Evolutionary conservation across 306 rosid genomes (phyloP).

Genomic region (Sindora glabra): DNA sequence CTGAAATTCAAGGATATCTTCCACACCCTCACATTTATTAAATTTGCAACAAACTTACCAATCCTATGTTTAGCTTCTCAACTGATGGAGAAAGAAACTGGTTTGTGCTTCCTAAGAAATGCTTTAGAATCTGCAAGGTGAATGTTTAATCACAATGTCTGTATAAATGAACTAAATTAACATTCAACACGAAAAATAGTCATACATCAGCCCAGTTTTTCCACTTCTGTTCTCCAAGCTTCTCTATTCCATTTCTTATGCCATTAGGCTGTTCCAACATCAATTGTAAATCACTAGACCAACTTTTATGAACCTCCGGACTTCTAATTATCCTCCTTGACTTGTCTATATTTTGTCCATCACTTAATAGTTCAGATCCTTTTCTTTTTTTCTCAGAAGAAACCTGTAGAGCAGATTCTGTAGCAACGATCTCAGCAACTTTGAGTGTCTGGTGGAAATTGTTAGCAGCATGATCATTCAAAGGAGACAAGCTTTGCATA

Average conservation of each 20-base stretch:
- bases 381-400: constrained; percentile 57
- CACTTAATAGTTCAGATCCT: constrained; percentile 17
- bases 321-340: constrained; percentile 22
- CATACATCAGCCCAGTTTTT: constrained; percentile 63
- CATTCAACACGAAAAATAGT: constrained; percentile 8
- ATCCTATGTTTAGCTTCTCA: constrained; percentile 42
- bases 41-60: constrained; percentile 29
- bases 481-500: constrained; percentile 25
- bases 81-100: constrained; percentile 54
- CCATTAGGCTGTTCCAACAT: constrained; percentile 15
- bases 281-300: constrained; percentile 22
- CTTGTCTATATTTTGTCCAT: constrained; percentile 26
- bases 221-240: constrained; percentile 26
- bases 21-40: neutral
- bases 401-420: constrained; percentile 20
- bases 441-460: constrained; percentile 13
- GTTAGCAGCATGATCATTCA: constrained; percentile 15
- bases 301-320: constrained; percentile 31
- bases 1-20: too few species aligned
- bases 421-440: constrained; percentile 25
- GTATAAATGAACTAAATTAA: constrained; percentile 11
- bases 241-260: constrained; percentile 26
- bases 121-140: constrained; percentile 51
- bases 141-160: constrained; percentile 9
- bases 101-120: constrained; percentile 34